These are phyloP conservation scores for Calonectria crousiana DNA, from an alignment of 2,329 filamentous ascomycete species.

Conservation along the genomic window DNA sequence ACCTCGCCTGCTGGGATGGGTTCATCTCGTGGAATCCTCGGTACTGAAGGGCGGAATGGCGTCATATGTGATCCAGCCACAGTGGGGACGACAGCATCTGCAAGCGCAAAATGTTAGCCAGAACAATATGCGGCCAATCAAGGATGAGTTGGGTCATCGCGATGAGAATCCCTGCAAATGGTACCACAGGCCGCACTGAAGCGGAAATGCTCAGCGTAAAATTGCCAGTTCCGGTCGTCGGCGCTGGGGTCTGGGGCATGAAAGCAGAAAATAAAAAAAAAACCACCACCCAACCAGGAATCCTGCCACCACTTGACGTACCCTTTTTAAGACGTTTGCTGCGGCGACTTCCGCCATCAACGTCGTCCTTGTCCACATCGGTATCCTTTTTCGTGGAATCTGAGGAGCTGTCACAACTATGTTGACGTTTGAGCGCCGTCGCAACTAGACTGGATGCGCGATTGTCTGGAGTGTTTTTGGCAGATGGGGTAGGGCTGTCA, in stretches of 20 bases:
- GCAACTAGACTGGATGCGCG: constrained; percentile 67
- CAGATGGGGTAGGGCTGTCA: constrained; percentile 72
- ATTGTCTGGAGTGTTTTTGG: constrained; percentile 75
- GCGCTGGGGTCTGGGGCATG: constrained; percentile 10
- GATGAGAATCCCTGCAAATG: constrained; percentile 41
- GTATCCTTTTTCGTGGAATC: constrained; percentile 63
- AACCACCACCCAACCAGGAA: not conserved
- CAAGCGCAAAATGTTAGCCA: constrained; percentile 38
- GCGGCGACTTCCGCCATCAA: constrained; percentile 77
- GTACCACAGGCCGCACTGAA: constrained; percentile 30
- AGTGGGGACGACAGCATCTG: constrained; percentile 74
- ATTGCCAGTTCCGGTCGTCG: constrained; percentile 31
- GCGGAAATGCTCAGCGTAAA: constrained; percentile 35
- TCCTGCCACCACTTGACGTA: constrained; percentile 28
- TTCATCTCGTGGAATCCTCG: constrained; percentile 71
- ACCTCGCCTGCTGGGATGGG: constrained; percentile 57
- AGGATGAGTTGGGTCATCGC: constrained; percentile 32
- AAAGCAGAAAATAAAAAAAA: constrained; percentile 15
- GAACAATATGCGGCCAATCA: constrained; percentile 35
- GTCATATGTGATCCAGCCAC: constrained; percentile 98
- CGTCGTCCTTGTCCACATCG: constrained; percentile 66
- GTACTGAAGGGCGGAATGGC: constrained; percentile 85
- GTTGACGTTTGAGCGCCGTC: constrained; percentile 80
- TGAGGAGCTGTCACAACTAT: constrained; percentile 68
- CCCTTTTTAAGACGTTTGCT: constrained; percentile 92